phyloP scores from a whole-genome alignment of 768 basidiomycete species.

The Boletus vermiculosoides region DNA sequence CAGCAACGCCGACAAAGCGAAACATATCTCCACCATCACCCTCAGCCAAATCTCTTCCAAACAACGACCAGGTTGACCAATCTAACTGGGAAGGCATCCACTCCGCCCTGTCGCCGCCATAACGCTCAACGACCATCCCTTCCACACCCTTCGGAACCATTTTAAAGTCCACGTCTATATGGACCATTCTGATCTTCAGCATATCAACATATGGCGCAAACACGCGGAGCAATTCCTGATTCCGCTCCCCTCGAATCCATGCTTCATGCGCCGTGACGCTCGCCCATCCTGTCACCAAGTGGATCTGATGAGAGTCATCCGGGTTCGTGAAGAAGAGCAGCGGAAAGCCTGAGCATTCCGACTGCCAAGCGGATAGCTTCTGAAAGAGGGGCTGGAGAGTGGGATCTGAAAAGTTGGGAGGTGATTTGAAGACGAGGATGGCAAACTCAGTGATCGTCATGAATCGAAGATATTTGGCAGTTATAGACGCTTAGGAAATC shows the following conservation, averaged over 20 bases:
- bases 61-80: not conserved
- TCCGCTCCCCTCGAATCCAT: slow-evolving; percentile 42
- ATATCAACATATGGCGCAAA: slow-evolving; percentile 34
- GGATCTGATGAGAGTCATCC: slow-evolving; percentile 25
- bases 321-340: slow-evolving; percentile 38
- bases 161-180: slow-evolving; percentile 40
- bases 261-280: slow-evolving; percentile 39
- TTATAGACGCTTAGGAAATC: not conserved
- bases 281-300: slow-evolving; percentile 47
- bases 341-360: slow-evolving; percentile 41
- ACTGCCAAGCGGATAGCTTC: slow-evolving; percentile 36
- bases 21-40: slow-evolving; percentile 7
- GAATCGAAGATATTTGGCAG: not conserved
- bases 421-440: slow-evolving; percentile 35
- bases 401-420: slow-evolving; percentile 30
- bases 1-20: slow-evolving; percentile 4
- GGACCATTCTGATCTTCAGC: slow-evolving; percentile 32
- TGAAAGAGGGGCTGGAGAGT: slow-evolving; percentile 32
- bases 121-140: slow-evolving; percentile 11
- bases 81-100: not conserved
- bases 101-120: not conserved
- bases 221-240: slow-evolving; percentile 36
- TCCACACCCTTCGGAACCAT: slow-evolving; percentile 20
- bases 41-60: slow-evolving; percentile 18
- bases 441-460: slow-evolving; percentile 49